Evolutionary conservation across 1,284 basidiomycete genomes (phyloP).

Genomic region (Cryptococcus sp.): DNA sequence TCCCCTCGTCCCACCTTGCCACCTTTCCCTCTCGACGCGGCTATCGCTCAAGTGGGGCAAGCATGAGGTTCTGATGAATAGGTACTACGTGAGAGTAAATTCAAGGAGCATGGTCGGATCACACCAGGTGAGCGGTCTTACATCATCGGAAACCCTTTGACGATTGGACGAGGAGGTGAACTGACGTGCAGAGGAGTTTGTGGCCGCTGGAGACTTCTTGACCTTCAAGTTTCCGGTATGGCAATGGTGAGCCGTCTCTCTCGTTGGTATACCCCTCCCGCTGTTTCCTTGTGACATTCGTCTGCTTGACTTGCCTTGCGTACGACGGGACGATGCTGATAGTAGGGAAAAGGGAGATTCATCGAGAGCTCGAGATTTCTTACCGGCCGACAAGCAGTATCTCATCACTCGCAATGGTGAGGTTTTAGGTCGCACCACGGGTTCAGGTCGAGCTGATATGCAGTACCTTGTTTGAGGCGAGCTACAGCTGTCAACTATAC

Average conservation of each 20-base stretch:
- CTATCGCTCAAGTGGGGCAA: not conserved
- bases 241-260: slow-evolving; percentile 63
- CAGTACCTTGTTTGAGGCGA: slow-evolving; percentile 83
- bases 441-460: not conserved
- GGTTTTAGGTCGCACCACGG: slow-evolving; percentile 13
- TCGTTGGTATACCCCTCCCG: too few species aligned
- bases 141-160: too few species aligned
- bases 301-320: too few species aligned
- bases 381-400: slow-evolving; percentile 93
- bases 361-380: slow-evolving; percentile 78
- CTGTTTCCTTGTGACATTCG: too few species aligned
- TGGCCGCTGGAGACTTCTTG: slow-evolving; percentile 89
- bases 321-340: too few species aligned
- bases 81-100: slow-evolving; percentile 97
- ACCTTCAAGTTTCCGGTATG: slow-evolving; percentile 94
- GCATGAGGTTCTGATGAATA: slow-evolving; percentile 34
- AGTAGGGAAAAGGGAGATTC: slow-evolving; percentile 81
- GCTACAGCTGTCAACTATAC: slow-evolving; percentile 89
- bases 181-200: slow-evolving; percentile 75
- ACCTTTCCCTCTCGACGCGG: not conserved
- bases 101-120: slow-evolving; percentile 96
- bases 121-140: slow-evolving; percentile 69
- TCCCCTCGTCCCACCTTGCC: slow-evolving; percentile 1
- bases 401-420: slow-evolving; percentile 75
- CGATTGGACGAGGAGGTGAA: slow-evolving; percentile 3